Evolutionary conservation across 495 filamentous ascomycete genomes (phyloP).

Genomic region (Penicillium steckii): DNA sequence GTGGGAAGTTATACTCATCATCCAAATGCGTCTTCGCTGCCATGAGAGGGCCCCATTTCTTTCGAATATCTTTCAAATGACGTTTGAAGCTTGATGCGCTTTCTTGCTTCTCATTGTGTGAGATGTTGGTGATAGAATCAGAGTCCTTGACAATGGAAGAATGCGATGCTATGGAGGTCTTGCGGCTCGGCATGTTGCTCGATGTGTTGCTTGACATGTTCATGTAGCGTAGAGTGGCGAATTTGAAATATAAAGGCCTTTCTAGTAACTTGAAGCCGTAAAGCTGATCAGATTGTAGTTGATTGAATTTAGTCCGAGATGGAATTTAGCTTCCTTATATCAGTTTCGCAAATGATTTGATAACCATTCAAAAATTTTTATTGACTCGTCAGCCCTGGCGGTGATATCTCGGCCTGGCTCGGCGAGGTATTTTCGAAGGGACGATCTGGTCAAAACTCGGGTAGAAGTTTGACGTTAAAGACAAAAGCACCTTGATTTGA

Average conservation of each 20-base stretch:
- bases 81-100: conserved; percentile 9
- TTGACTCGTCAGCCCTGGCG: background rate
- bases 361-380: background rate
- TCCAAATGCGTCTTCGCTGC: conserved; percentile 25
- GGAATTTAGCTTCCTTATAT: background rate
- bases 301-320: background rate
- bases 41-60: conserved; percentile 28
- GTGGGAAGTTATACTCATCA: conserved; percentile 31
- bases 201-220: background rate
- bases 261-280: no score
- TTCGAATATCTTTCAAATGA: conserved; percentile 9
- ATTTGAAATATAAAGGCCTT: no score
- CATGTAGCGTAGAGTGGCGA: no score
- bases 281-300: no score
- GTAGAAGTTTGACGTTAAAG: no score
- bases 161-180: background rate
- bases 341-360: no score
- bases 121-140: background rate
- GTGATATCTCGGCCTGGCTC: background rate
- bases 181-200: background rate
- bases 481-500: no score
- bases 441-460: no score
- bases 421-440: no score
- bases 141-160: background rate
- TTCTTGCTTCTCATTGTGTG: background rate